These are phyloP conservation scores for Neofusicoccum laricinum DNA, from an alignment of 2,329 filamentous ascomycete species.

Conservation along the genomic window DNA sequence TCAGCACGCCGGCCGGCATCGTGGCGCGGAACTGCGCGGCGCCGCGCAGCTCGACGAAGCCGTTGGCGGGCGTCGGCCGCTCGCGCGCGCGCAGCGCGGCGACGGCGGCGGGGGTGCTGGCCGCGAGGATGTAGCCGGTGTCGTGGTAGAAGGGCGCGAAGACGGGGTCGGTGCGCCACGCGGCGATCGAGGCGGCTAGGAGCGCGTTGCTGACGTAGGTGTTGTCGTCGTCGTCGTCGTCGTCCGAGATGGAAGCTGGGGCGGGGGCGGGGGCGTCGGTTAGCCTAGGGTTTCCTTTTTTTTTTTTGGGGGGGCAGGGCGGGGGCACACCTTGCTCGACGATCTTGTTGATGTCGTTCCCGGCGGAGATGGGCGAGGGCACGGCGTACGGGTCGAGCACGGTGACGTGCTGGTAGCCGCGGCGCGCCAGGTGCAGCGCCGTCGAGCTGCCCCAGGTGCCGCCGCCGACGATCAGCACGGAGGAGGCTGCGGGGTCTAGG, in stretches of 20 bases:
- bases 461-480: constrained; percentile 46
- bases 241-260: neutral
- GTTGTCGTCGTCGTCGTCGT: constrained; percentile 10
- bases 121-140: constrained; percentile 49
- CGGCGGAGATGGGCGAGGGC: constrained; percentile 48
- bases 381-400: constrained; percentile 48
- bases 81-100: constrained; percentile 38
- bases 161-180: constrained; percentile 44
- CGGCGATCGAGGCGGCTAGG: constrained; percentile 30
- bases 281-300: too few species aligned
- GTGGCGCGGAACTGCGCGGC: constrained; percentile 48
- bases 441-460: constrained; percentile 54
- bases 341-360: constrained; percentile 53
- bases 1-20: constrained; percentile 53
- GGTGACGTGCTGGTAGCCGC: constrained; percentile 49
- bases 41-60: constrained; percentile 36
- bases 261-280: neutral
- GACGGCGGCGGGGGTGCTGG: constrained; percentile 38
- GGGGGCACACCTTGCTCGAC: constrained; percentile 38
- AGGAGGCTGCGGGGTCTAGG: neutral
- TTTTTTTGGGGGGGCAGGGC: too few species aligned
- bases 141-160: constrained; percentile 46
- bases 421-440: constrained; percentile 51
- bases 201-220: constrained; percentile 4
- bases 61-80: constrained; percentile 21